These are phyloP conservation scores for Sarocladium oryzae DNA, from an alignment of 2,329 filamentous ascomycete species.

Conservation along the genomic window DNA sequence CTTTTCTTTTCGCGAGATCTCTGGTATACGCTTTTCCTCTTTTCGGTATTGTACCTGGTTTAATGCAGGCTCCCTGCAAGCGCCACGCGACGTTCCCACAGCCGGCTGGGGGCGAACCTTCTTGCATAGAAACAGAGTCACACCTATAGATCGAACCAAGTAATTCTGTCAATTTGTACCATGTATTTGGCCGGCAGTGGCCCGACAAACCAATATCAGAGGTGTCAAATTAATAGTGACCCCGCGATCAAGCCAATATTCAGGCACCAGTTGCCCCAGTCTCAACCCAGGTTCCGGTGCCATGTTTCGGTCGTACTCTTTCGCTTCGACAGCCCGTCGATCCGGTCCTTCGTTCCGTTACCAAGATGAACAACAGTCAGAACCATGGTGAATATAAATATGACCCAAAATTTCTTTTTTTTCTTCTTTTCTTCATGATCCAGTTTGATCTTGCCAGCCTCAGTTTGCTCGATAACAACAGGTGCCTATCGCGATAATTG, in stretches of 20 bases:
- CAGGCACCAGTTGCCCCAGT: neutral
- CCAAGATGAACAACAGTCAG: neutral
- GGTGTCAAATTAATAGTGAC: slow-evolving; percentile 4
- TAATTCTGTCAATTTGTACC: neutral
- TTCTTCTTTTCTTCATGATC: too few species aligned
- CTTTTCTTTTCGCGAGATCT: too few species aligned
- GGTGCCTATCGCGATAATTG: neutral
- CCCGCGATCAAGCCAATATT: neutral
- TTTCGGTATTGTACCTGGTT: too few species aligned
- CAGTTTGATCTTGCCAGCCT: too few species aligned
- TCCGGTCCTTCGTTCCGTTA: slow-evolving; percentile 1
- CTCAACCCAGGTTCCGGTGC: too few species aligned
- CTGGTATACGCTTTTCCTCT: neutral
- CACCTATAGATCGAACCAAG: too few species aligned
- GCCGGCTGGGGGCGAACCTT: too few species aligned
- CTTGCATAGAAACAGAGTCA: too few species aligned
- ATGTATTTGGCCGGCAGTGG: slow-evolving; percentile 8
- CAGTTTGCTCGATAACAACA: too few species aligned
- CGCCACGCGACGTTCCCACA: too few species aligned
- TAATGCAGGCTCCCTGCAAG: too few species aligned
- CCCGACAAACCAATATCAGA: slow-evolving; percentile 4
- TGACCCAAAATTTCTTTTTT: too few species aligned
- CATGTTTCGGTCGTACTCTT: neutral
- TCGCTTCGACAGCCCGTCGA: neutral
- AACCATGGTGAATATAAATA: neutral